These are phyloP conservation scores for Fusarium sp. DNA, from an alignment of 2,329 filamentous ascomycete species.

Conservation along the genomic window DNA sequence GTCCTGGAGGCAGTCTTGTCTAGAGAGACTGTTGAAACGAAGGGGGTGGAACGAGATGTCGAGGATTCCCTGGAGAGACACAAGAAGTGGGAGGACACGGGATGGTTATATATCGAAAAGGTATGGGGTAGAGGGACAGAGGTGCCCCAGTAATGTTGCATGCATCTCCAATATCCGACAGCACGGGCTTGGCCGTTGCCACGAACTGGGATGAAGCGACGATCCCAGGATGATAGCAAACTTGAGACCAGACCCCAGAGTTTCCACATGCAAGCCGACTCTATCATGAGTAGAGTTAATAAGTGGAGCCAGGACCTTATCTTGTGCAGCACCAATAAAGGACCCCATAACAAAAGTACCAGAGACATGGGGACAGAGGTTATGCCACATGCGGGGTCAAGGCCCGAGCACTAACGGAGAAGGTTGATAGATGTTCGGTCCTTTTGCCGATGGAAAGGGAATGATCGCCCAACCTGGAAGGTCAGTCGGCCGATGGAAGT, in stretches of 20 bases:
- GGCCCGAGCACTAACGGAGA: slow-evolving; percentile 29
- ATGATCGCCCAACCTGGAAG: slow-evolving; percentile 29
- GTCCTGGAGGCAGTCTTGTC: slow-evolving; percentile 1
- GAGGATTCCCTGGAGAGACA: slow-evolving; percentile 14
- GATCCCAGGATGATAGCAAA: slow-evolving; percentile 24
- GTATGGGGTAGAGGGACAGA: slow-evolving; percentile 1
- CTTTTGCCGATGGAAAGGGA: slow-evolving; percentile 20
- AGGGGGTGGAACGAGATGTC: slow-evolving; percentile 4
- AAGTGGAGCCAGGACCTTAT: slow-evolving; percentile 28
- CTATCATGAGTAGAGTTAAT: slow-evolving; percentile 24
- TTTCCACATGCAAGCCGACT: slow-evolving; percentile 1
- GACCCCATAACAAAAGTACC: slow-evolving; percentile 32
- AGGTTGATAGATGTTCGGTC: slow-evolving; percentile 23
- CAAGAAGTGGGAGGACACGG: neutral
- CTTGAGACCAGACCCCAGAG: slow-evolving; percentile 15
- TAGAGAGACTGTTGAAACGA: slow-evolving; percentile 1
- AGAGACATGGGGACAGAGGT: neutral
- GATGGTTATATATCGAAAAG: slow-evolving; percentile 29
- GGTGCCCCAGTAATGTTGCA: neutral
- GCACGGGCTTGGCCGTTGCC: slow-evolving; percentile 29
- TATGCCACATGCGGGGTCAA: slow-evolving; percentile 31
- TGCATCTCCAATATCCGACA: slow-evolving; percentile 24
- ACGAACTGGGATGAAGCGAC: slow-evolving; percentile 5
- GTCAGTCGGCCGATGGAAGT: slow-evolving; percentile 25
- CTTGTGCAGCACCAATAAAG: neutral